These are phyloP conservation scores for Blumeriella jaapii DNA, from an alignment of 2,329 filamentous ascomycete genomes.

Conservation along the genomic window DNA sequence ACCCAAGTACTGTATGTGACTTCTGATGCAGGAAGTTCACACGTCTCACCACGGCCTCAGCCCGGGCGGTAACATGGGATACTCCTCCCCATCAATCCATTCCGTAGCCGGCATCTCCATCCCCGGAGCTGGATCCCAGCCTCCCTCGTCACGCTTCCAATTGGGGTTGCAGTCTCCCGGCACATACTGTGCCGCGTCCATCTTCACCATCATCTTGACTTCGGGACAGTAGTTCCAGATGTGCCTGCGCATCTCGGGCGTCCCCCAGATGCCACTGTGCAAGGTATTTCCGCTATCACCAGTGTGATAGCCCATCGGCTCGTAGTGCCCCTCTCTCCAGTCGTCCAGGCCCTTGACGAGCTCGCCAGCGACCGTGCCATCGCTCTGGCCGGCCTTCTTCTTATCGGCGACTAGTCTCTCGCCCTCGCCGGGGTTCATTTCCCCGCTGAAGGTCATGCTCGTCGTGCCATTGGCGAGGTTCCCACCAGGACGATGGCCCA, in stretches of 20 bases:
- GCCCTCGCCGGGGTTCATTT: conserved; percentile 32
- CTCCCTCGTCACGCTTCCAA: conserved; percentile 33
- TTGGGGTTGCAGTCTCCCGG: conserved; percentile 35
- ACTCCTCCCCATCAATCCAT: conserved; percentile 24
- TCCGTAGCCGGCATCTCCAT: conserved; percentile 13
- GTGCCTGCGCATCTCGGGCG: conserved; percentile 34
- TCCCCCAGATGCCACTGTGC: conserved; percentile 38
- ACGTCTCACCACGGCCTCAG: conserved; percentile 22
- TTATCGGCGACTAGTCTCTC: conserved; percentile 19
- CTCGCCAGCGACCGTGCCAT: conserved; percentile 15
- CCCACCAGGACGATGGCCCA: conserved; percentile 37
- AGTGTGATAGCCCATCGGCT: conserved; percentile 49
- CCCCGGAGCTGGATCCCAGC: conserved; percentile 16
- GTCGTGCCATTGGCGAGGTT: conserved; percentile 41
- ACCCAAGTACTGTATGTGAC: too few species aligned
- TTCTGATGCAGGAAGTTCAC: too few species aligned
- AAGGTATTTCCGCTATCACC: conserved; percentile 37
- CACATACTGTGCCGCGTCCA: conserved; percentile 41
- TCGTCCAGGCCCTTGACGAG: conserved; percentile 34
- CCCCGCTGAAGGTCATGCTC: conserved; percentile 39
- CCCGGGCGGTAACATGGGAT: conserved; percentile 24
- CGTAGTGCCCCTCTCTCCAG: conserved; percentile 40
- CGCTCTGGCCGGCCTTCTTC: conserved; percentile 18
- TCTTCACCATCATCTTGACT: conserved; percentile 44
- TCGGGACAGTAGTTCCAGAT: conserved; percentile 48